These are phyloP conservation scores for Xylaria cubensis DNA, from an alignment of 495 filamentous ascomycete genomes.

Conservation along the genomic window DNA sequence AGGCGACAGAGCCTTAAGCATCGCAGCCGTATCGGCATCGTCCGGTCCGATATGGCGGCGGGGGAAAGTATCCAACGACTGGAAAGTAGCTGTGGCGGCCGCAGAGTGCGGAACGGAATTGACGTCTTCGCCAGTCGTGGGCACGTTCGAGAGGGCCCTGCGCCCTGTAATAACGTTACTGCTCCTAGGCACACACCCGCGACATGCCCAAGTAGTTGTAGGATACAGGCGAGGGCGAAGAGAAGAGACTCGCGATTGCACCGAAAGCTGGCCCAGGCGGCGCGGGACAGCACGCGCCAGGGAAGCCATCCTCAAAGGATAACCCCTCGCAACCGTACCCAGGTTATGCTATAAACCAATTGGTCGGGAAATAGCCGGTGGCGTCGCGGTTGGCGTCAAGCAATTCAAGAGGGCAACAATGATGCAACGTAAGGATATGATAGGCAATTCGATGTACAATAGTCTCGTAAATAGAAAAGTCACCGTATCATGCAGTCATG, in stretches of 20 bases:
- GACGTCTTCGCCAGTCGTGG: slow-evolving; percentile 22
- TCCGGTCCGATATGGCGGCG: slow-evolving; percentile 95
- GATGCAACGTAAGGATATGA: slow-evolving; percentile 2
- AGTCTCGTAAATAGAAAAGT: neutral
- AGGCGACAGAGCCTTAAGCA: slow-evolving; percentile 83
- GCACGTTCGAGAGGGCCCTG: slow-evolving; percentile 27
- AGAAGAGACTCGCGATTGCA: slow-evolving; percentile 33
- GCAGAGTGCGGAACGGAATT: slow-evolving; percentile 7
- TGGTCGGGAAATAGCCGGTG: neutral
- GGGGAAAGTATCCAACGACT: slow-evolving; percentile 61
- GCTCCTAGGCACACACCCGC: slow-evolving; percentile 26
- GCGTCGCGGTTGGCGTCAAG: neutral
- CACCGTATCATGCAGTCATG: slow-evolving; percentile 14
- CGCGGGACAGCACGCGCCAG: slow-evolving; percentile 34
- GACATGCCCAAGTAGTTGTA: slow-evolving; percentile 31
- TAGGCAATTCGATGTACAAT: neutral
- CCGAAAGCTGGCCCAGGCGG: slow-evolving; percentile 37
- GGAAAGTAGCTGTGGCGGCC: slow-evolving; percentile 23
- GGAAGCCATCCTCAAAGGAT: slow-evolving; percentile 31
- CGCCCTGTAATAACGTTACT: slow-evolving; percentile 18
- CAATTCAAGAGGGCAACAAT: neutral
- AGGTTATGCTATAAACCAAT: neutral
- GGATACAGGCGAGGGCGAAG: slow-evolving; percentile 29
- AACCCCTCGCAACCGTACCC: neutral
- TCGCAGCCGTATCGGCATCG: slow-evolving; percentile 69